phyloP scores from a whole-genome alignment of 306 rosid genomes.

The Dalbergia oliveri region DNA sequence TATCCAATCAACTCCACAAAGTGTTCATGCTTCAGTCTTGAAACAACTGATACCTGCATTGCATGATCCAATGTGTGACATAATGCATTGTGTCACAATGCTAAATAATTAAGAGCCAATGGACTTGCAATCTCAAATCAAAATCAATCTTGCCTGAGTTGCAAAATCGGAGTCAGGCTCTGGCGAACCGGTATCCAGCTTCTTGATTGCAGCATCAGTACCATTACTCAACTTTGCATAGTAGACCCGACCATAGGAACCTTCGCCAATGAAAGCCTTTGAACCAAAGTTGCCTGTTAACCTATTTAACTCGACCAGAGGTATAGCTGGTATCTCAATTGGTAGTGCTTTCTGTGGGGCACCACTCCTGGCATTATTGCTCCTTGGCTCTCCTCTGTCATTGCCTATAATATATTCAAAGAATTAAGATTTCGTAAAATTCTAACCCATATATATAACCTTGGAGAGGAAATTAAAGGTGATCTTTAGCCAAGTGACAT shows the following conservation, averaged over 20 bases:
- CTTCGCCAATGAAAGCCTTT: conserved; percentile 92
- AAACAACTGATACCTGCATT: conserved; percentile 87
- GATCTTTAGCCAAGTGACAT: not conserved
- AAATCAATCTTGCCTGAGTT: conserved; percentile 65
- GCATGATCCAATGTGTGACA: conserved; percentile 46
- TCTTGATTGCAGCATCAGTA: conserved; percentile 85
- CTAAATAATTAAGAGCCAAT: not conserved
- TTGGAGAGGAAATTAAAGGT: conserved; percentile 2
- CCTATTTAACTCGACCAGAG: conserved; percentile 81
- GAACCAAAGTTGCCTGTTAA: conserved; percentile 78
- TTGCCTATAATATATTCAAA: conserved; percentile 60
- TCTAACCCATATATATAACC: not conserved
- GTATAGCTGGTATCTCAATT: conserved; percentile 74
- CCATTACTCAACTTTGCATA: conserved; percentile 70
- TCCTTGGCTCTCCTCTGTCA: conserved; percentile 88
- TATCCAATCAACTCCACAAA: conserved; percentile 93
- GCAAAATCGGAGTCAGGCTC: conserved; percentile 83
- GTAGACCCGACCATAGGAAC: conserved; percentile 93
- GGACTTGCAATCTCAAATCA: conserved; percentile 1
- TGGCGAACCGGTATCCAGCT: conserved; percentile 72
- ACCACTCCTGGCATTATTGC: conserved; percentile 65
- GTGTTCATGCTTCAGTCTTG: conserved; percentile 84
- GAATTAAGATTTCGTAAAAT: not conserved
- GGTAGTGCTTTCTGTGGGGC: conserved; percentile 80
- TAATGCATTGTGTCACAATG: not conserved